These are phyloP conservation scores for Neofusicoccum laricinum DNA, from an alignment of 2,329 filamentous ascomycete species.

Conservation along the genomic window DNA sequence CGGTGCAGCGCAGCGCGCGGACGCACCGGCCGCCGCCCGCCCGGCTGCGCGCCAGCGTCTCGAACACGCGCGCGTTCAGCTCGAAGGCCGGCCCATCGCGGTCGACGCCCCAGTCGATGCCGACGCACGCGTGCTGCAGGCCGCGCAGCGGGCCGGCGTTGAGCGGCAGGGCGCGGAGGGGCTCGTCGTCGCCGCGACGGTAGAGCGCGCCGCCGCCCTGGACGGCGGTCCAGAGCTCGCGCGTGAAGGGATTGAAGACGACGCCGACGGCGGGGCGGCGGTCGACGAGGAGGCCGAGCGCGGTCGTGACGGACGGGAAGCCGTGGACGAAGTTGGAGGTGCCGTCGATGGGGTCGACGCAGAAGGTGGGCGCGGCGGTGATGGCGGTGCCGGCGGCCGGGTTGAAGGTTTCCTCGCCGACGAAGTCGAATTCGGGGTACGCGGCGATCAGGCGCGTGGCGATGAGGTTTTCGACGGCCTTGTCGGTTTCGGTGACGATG, in stretches of 20 bases:
- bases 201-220: not conserved
- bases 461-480: conserved; percentile 1
- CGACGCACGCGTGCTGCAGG: not conserved
- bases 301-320: not conserved
- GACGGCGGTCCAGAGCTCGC: not conserved
- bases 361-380: not conserved
- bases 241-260: conserved; percentile 1
- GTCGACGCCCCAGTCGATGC: not conserved
- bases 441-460: not conserved
- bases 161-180: not conserved
- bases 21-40: not conserved
- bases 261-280: not conserved
- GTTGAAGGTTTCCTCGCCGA: not conserved
- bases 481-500: conserved; percentile 11
- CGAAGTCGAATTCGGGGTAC: conserved; percentile 4
- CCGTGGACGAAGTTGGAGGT: conserved; percentile 1
- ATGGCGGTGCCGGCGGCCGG: not conserved
- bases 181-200: not conserved
- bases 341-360: conserved; percentile 14
- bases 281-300: not conserved
- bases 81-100: not conserved
- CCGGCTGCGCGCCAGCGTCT: not conserved
- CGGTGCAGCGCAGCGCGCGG: not conserved
- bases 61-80: not conserved
- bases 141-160: not conserved